Percentiles rank a stretch among this genome's conserved stretches.
Evolutionary conservation across 2,329 filamentous ascomycete genomes (phyloP).

Genomic region (Penicillium sp.): DNA sequence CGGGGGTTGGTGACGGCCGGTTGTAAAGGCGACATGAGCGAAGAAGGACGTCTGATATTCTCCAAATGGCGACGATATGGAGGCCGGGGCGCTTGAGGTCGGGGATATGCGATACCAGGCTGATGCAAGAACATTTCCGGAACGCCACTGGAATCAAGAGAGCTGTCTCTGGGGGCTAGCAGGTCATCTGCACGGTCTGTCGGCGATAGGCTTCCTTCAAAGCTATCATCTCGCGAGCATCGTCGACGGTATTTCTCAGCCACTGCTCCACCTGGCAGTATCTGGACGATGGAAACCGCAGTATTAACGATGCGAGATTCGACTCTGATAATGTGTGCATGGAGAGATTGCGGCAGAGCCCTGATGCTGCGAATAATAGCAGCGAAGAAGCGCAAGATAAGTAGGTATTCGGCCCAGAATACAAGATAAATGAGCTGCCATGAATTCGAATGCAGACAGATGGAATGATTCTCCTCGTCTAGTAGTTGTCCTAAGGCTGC

Average conservation of each 20-base stretch:
- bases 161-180: constrained; percentile 6
- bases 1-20: neutral
- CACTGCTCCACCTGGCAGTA: neutral
- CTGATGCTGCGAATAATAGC: neutral
- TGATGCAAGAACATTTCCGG: constrained; percentile 6
- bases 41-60: neutral
- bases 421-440: constrained; percentile 4
- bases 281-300: constrained; percentile 8
- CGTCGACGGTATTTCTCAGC: neutral
- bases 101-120: neutral
- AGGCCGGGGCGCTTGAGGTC: constrained; percentile 8
- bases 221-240: constrained; percentile 3
- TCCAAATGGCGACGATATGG: constrained; percentile 9
- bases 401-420: constrained; percentile 3
- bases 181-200: constrained; percentile 9
- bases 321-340: neutral
- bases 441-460: constrained; percentile 6
- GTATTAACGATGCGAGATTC: constrained; percentile 7
- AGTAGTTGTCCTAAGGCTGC: neutral
- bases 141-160: constrained; percentile 7
- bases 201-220: neutral
- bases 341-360: neutral
- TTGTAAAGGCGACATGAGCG: neutral
- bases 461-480: constrained; percentile 3
- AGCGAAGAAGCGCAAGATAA: constrained; percentile 4